phyloP scores from a whole-genome alignment of 495 filamentous ascomycete species.

The Jackrogersella minutella region DNA sequence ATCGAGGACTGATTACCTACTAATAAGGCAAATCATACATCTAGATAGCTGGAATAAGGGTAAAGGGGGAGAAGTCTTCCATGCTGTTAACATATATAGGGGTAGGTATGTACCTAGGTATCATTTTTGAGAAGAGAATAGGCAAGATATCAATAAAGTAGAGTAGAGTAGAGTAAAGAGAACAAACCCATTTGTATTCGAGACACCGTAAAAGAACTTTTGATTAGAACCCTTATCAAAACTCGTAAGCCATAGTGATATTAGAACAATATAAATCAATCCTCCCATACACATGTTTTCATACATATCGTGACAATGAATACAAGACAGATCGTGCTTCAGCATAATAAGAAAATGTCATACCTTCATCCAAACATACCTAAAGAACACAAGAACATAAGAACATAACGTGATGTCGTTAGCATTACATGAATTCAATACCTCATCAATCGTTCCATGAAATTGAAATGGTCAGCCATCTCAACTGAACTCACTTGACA shows the following conservation, averaged over 20 bases:
- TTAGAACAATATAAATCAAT: constrained; percentile 7
- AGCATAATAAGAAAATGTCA: neutral
- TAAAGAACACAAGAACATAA: too few relatives aligned
- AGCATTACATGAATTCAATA: constrained; percentile 6
- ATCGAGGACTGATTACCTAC: too few relatives aligned
- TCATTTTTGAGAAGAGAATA: neutral
- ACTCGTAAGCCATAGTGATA: constrained; percentile 1
- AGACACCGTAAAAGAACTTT: constrained; percentile 2
- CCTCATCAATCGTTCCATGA: constrained; percentile 19
- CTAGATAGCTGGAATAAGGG: too few relatives aligned
- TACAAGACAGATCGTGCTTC: neutral
- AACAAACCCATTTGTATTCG: constrained; percentile 5
- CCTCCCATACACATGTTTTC: constrained; percentile 25
- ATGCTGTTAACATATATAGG: neutral
- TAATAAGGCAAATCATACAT: too few relatives aligned
- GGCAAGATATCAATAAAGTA: neutral
- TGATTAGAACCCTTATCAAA: neutral
- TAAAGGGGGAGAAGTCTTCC: too few relatives aligned
- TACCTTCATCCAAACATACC: constrained; percentile 6
- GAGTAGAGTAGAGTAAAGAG: neutral
- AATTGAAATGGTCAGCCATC: neutral
- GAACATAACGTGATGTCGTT: constrained; percentile 29
- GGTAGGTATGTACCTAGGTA: neutral
- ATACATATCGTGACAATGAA: constrained; percentile 35
- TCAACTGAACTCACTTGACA: neutral